Evolutionary conservation across 371 early-diverging fungal genomes (phyloP).

Genomic region (Batrachochytrium dendrobatidis): DNA sequence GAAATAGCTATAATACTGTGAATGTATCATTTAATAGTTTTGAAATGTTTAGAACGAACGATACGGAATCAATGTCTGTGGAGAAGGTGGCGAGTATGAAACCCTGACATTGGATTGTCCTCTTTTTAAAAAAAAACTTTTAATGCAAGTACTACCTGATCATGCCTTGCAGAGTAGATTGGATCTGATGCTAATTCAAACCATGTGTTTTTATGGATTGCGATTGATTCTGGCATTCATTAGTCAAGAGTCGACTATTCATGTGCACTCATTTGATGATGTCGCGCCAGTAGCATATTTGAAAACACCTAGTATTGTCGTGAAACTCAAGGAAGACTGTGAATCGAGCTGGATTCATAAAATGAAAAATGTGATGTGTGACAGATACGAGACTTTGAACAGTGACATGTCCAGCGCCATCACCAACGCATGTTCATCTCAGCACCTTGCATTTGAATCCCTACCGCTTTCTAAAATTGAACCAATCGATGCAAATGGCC

Average conservation of each 20-base stretch:
- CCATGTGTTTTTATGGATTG: conserved; percentile 53
- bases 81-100: conserved; percentile 99
- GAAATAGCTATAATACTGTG: neutral
- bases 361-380: no score
- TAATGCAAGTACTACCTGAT: conserved; percentile 22
- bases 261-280: neutral
- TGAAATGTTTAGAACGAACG: conserved; percentile 61
- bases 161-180: neutral
- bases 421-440: no score
- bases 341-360: no score
- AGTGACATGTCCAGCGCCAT: no score
- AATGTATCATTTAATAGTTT: no score
- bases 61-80: conserved; percentile 90
- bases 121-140: conserved; percentile 72
- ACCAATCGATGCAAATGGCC: no score
- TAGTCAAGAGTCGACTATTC: conserved; percentile 17
- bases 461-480: no score
- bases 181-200: neutral
- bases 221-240: conserved; percentile 58
- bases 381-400: no score
- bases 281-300: neutral
- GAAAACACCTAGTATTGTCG: no score
- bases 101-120: conserved; percentile 96
- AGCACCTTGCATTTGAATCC: no score
- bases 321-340: no score